phyloP scores from a whole-genome alignment of 2,329 filamentous ascomycete genomes.

The Talaromyces pinophilus region DNA sequence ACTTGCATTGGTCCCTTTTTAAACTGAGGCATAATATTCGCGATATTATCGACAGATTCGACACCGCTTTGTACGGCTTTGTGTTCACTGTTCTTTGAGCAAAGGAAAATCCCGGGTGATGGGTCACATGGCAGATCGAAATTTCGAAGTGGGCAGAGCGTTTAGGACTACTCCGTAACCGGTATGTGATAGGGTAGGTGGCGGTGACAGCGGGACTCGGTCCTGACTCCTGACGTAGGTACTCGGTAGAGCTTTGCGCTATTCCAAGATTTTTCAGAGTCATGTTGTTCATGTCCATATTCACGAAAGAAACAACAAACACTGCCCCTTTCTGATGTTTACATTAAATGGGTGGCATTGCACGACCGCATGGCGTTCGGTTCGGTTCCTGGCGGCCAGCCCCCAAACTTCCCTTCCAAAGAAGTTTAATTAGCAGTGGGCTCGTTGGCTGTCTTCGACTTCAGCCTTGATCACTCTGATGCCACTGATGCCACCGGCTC shows the following conservation, averaged over 20 bases:
- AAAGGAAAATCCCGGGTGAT: background rate
- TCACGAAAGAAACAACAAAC: background rate
- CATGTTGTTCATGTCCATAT: background rate
- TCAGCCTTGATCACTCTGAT: conserved; percentile 11
- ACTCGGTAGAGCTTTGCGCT: background rate
- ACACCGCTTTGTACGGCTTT: background rate
- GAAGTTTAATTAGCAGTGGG: background rate
- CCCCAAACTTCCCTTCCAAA: background rate
- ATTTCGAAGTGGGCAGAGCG: conserved; percentile 12
- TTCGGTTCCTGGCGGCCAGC: conserved; percentile 4
- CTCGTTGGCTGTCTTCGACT: background rate
- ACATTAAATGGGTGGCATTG: background rate
- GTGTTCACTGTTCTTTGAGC: background rate
- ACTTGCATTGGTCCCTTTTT: background rate
- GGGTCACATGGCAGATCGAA: conserved; percentile 19
- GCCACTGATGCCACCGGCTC: conserved; percentile 1
- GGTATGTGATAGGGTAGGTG: background rate
- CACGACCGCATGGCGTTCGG: background rate
- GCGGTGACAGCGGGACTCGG: conserved; percentile 2
- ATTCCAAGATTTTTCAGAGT: background rate
- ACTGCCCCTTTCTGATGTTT: background rate
- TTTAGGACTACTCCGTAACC: no score
- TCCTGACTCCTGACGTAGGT: background rate
- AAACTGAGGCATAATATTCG: background rate
- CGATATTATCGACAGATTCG: background rate